Base-by-base conservation (phyloP, 2,329 filamentous ascomycete genomes). In the Drechslera avenae region DNA sequence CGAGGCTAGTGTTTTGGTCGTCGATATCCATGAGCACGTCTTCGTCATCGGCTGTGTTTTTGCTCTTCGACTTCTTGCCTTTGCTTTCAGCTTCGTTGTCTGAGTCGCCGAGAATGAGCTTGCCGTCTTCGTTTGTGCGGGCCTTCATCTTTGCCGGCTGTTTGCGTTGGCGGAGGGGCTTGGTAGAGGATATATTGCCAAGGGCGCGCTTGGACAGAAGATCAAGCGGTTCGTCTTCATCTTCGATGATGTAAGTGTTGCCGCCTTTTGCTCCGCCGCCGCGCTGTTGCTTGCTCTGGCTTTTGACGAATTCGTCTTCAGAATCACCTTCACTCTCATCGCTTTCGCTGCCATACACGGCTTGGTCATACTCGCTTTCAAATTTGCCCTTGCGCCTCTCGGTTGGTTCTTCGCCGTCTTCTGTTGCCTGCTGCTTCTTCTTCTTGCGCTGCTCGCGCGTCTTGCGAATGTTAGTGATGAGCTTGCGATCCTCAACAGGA, bases 391-490 rank as follows among this genome's bases (percentile, higher is more conserved):
- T 81, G 48, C 76, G 63, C 52, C 56, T 79, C 69, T 73, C 64
- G 5, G 58, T 55, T 13, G 52, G 44, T 13, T 60, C 78, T 1
- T 80, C 81, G 0, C 80, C 81, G 3, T 83, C 85, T 6, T 82
- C 87, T 8, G 78, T 82, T 6, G 78, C 81, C 21, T 81, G 84
- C 62, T 83, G 88, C 81, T 91, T 96, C 81, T 91, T 92, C 75
- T 88, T 86, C 84, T 96, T 97, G 66, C 84, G 86, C 57, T 93
- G 85, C 74, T 97, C 93, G 73, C 91, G 90, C 30, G 90, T 91
- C 80, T 99, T 99, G 64, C 93, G 89, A 68, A 99, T 97, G 68
- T 97, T 97, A 67, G 86, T 83, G 33, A 99, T 88, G 47, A 99
- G 80, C 75, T 97, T 99, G 62, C 86, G 86, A 75, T 97, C 93